Evolutionary conservation across 2,329 filamentous ascomycete species (phyloP).

Genomic region (Fusarium mundagurra): DNA sequence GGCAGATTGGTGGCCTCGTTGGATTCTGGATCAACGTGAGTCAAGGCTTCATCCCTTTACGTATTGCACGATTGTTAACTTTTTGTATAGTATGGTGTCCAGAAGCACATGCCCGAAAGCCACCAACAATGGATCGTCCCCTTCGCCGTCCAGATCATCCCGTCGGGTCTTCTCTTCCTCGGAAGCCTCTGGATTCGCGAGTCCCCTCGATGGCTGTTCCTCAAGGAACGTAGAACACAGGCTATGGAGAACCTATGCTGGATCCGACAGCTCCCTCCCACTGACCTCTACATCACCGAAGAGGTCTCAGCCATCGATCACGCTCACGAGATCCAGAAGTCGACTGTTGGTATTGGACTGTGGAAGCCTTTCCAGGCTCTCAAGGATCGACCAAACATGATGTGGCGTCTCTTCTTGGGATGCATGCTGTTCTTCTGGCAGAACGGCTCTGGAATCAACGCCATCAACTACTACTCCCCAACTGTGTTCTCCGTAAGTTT

Average conservation of each 20-base stretch:
- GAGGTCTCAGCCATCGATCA: slow-evolving; percentile 34
- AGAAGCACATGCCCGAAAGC: slow-evolving; percentile 34
- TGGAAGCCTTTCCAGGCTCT: slow-evolving; percentile 38
- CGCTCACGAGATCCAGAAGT: slow-evolving; percentile 64
- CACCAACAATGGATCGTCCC: slow-evolving; percentile 58
- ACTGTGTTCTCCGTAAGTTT: slow-evolving; percentile 32
- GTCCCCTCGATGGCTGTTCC: slow-evolving; percentile 69
- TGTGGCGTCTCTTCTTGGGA: slow-evolving; percentile 70
- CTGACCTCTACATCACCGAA: slow-evolving; percentile 55
- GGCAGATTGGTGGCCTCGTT: slow-evolving; percentile 15
- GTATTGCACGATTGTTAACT: fast-evolving
- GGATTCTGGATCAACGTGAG: slow-evolving; percentile 23
- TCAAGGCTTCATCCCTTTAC: fast-evolving
- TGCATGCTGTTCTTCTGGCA: slow-evolving; percentile 74
- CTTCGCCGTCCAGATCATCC: slow-evolving; percentile 65
- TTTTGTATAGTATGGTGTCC: slow-evolving; percentile 10
- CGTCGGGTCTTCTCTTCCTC: slow-evolving; percentile 59
- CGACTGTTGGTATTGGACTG: slow-evolving; percentile 63
- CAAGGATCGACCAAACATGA: slow-evolving; percentile 53
- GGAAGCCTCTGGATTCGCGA: slow-evolving; percentile 61
- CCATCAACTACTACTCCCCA: slow-evolving; percentile 40
- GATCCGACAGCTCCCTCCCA: slow-evolving; percentile 60
- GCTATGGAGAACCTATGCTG: slow-evolving; percentile 62
- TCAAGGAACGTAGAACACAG: slow-evolving; percentile 60
- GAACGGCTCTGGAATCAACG: slow-evolving; percentile 64